These are phyloP conservation scores for Kluyveromyces starmeri DNA, from an alignment of 805 yeast genomes.

Conservation along the genomic window DNA sequence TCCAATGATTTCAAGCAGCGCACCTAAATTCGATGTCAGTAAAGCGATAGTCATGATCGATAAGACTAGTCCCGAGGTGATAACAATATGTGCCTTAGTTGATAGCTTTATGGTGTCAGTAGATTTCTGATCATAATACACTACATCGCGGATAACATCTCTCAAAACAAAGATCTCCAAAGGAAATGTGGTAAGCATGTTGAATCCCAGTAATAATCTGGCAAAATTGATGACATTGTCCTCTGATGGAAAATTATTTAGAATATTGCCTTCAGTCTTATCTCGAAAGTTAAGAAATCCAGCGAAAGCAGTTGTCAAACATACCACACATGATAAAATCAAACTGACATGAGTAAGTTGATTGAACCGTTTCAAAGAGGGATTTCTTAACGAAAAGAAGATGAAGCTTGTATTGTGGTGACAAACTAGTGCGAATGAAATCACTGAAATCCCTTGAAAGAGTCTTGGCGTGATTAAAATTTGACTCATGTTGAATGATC, in stretches of 20 bases:
- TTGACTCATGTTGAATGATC: constrained; percentile 35
- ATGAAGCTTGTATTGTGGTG: constrained; percentile 91
- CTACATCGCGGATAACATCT: constrained; percentile 69
- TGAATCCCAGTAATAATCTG: constrained; percentile 81
- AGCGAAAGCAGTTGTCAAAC: constrained; percentile 67
- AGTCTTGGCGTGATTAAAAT: constrained; percentile 54
- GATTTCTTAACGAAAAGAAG: constrained; percentile 70
- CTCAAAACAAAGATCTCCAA: constrained; percentile 84
- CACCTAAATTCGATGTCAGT: constrained; percentile 80
- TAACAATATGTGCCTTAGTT: constrained; percentile 43
- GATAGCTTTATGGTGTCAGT: constrained; percentile 36
- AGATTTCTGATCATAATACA: constrained; percentile 27
- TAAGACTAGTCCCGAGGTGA: constrained; percentile 59
- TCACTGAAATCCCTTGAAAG: constrained; percentile 88
- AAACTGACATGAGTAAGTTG: constrained; percentile 78
- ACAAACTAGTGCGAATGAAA: constrained; percentile 91
- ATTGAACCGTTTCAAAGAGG: constrained; percentile 68
- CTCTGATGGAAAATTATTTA: constrained; percentile 75
- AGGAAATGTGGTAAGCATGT: constrained; percentile 89
- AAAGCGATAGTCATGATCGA: constrained; percentile 69
- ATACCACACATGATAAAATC: constrained; percentile 67
- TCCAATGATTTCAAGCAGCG: constrained; percentile 82
- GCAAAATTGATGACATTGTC: constrained; percentile 78
- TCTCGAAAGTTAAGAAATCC: constrained; percentile 73
- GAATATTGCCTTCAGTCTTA: constrained; percentile 74